A percentile compares a stretch with the other conserved stretches of the same genome.
Evolutionary conservation across 805 yeast species (phyloP).

Genomic region (Ascoidea rubescens): DNA sequence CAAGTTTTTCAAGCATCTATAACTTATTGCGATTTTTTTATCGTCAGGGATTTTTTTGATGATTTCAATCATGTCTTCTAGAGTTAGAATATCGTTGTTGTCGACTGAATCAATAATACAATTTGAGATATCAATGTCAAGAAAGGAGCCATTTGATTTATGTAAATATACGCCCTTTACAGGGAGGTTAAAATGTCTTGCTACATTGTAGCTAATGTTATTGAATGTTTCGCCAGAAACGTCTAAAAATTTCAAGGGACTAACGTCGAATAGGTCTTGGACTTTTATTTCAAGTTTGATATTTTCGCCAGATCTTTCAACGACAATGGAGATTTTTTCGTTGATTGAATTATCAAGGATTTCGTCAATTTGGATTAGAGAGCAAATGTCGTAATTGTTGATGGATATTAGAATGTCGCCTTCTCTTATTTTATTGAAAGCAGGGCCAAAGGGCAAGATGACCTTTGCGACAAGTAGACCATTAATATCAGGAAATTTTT

Average conservation of each 20-base stretch:
- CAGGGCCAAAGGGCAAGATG: conserved; percentile 12
- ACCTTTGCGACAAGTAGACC: conserved; percentile 12
- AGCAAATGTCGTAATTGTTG: conserved; percentile 12
- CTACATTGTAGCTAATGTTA: conserved; percentile 11
- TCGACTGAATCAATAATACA: conserved; percentile 10
- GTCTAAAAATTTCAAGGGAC: conserved; percentile 9
- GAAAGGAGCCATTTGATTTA: conserved; percentile 9
- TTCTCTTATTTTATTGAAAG: conserved; percentile 9
- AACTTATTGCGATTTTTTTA: conserved; percentile 9
- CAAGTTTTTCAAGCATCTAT: conserved; percentile 10
- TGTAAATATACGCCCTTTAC: conserved; percentile 10
- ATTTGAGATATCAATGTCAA: conserved; percentile 11
- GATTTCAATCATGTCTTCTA: conserved; percentile 10
- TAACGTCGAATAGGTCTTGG: conserved; percentile 11
- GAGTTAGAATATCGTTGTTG: conserved; percentile 6
- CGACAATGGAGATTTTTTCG: conserved; percentile 7
- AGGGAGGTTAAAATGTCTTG: conserved; percentile 10
- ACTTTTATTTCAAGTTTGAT: conserved; percentile 9
- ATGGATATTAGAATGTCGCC: conserved; percentile 11
- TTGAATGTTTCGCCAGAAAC: conserved; percentile 11
- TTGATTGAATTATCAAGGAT: conserved; percentile 11
- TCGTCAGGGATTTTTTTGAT: conserved; percentile 10
- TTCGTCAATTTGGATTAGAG: conserved; percentile 11
- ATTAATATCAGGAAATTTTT: conserved; percentile 12
- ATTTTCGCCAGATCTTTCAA: conserved; percentile 12